Base-by-base conservation (phyloP, 805 yeast species). In the Saccharomycopsis sp. region DNA sequence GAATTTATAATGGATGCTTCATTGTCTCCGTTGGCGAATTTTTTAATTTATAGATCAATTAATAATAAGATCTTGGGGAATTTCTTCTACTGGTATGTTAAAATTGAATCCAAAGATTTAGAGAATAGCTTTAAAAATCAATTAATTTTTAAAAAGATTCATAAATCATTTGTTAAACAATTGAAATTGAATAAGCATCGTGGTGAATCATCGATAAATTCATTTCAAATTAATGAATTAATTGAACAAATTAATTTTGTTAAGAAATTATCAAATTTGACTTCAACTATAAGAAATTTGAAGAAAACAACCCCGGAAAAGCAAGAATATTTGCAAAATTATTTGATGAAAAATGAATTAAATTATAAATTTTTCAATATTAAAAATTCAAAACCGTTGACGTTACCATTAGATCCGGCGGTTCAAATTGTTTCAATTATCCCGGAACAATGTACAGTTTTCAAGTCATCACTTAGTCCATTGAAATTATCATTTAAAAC, bases 381-480 rank as follows among this genome's bases (percentile, higher is more conserved):
- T 0, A 66, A 62, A 40, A 52, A 68, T n/a, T 61, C 61, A 43
- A 68, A 72, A 28, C 77, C 88, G 0, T 71, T 87, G 4, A 74
- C 79, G 1, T 64, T 89, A 27, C 97, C 97, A 0, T 59, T 90
- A 23, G 95, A 90, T 56, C 97, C 98, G 0, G 71, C 80, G 1
- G 66, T 86, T 1, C 70, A 71, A 14, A 74, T 89, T 0, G 72
- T 79, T 49, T 96, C 96, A 4, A 77, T 85, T 17, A 67, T 82
- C 31, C 84, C 96, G 0, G 83, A 78, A 32, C 85, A 84, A 51
- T 81, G 88, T 4, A 73, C 81, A 7, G 97, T 93, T 3, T 93
- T 93, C 67, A 94, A 93, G 60, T 82, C 95, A 50, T 85, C 95
- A 21, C 68, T 93, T 57, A 79, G 90, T 5, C 99, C 99, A 1